A percentile compares a stretch with the other conserved stretches of the same genome.
Evolutionary conservation across 148 eudicot species (phyloP).

Genomic region (Heliamphora exappendiculata): DNA sequence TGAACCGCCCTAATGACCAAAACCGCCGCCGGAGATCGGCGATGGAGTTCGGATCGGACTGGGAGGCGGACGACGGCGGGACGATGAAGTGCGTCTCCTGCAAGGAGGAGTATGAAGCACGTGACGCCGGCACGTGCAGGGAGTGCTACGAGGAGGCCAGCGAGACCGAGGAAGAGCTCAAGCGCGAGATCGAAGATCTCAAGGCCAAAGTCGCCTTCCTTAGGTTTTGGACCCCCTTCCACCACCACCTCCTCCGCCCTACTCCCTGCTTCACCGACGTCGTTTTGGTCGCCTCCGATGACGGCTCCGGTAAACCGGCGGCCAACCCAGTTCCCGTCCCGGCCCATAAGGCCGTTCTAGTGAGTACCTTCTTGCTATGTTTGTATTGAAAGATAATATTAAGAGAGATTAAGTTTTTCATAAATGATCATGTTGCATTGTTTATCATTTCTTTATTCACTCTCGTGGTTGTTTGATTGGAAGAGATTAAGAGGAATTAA

Average conservation of each 20-base stretch:
- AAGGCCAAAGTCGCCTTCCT: conserved; percentile 61
- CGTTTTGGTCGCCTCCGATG: conserved; percentile 58
- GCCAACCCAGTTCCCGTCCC: conserved; percentile 39
- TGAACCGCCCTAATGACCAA: too few relatives aligned
- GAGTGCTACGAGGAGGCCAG: conserved; percentile 89
- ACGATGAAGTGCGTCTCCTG: conserved; percentile 61
- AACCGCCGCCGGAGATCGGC: background rate
- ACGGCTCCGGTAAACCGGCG: too few relatives aligned
- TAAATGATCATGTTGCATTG: too few relatives aligned
- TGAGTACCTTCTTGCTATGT: conserved; percentile 23
- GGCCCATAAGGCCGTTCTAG: conserved; percentile 69
- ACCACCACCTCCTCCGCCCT: conserved; percentile 11
- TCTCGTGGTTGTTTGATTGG: too few relatives aligned
- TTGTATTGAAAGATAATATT: too few relatives aligned
- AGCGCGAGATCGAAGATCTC: conserved; percentile 69
- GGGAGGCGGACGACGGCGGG: background rate
- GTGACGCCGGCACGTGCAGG: conserved; percentile 67
- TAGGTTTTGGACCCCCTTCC: conserved; percentile 26
- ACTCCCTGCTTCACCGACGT: conserved; percentile 47
- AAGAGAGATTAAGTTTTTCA: too few relatives aligned
- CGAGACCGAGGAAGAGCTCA: conserved; percentile 72
- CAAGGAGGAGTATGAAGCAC: conserved; percentile 42
- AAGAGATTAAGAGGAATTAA: too few relatives aligned
- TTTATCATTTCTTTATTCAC: too few relatives aligned
- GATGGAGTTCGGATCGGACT: background rate